phyloP scores from a whole-genome alignment of 2,329 filamentous ascomycete species.

The Calonectria pseudoreteaudii region DNA sequence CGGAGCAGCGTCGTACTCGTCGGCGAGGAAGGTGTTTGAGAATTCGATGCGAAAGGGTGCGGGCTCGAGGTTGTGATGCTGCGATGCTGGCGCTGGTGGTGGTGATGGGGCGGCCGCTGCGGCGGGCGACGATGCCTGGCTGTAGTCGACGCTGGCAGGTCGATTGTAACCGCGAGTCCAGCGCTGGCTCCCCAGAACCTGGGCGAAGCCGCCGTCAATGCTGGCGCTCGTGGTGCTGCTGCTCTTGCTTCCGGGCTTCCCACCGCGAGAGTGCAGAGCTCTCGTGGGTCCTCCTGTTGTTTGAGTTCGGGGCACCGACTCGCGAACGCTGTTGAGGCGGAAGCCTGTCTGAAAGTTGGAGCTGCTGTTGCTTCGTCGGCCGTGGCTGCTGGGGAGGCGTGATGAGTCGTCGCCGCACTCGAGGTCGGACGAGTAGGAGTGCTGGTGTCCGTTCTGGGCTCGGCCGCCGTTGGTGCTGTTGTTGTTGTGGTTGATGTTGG shows the following conservation, averaged over 20 bases:
- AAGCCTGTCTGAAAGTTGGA: constrained; percentile 75
- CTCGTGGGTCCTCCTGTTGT: constrained; percentile 53
- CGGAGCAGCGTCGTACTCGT: constrained; percentile 83
- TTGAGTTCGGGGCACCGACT: constrained; percentile 51
- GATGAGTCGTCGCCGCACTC: constrained; percentile 67
- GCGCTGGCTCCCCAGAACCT: constrained; percentile 68
- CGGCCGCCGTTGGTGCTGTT: constrained; percentile 35
- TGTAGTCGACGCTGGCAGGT: constrained; percentile 82
- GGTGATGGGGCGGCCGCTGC: constrained; percentile 25
- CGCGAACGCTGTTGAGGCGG: constrained; percentile 73
- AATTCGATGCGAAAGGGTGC: constrained; percentile 62
- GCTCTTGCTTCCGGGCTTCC: constrained; percentile 77
- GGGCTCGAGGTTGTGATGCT: constrained; percentile 39
- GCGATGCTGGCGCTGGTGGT: constrained; percentile 33
- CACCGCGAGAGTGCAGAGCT: constrained; percentile 61
- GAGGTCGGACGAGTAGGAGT: constrained; percentile 73
- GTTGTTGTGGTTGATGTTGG: constrained; percentile 36
- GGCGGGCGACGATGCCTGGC: constrained; percentile 51
- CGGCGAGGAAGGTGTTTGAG: constrained; percentile 59
- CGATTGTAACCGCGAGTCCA: constrained; percentile 66
- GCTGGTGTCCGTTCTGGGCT: constrained; percentile 49
- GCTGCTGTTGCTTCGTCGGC: constrained; percentile 83
- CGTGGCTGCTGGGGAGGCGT: constrained; percentile 65
- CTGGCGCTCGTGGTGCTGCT: constrained; percentile 77
- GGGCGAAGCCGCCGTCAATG: constrained; percentile 72